Evolutionary conservation across 164 flowering plant species (phyloP).

Genomic region (Vitis rupestris): DNA sequence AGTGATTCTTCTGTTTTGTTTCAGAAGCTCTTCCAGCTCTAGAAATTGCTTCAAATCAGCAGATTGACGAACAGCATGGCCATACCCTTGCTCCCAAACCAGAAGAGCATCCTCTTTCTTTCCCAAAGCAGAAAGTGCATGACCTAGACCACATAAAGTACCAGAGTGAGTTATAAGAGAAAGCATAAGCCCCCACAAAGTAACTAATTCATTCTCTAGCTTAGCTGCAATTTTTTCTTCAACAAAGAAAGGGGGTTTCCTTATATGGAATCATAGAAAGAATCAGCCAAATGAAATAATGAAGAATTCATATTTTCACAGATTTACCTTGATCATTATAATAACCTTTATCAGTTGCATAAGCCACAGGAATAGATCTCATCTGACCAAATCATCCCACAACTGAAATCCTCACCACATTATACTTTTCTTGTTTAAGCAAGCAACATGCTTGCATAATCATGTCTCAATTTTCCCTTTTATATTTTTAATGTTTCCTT

Average conservation of each 20-base stretch:
- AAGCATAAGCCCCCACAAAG: too few species aligned
- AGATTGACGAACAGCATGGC: constrained; percentile 61
- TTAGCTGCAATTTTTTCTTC: neutral
- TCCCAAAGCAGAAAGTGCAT: constrained; percentile 75
- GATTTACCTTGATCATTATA: too few species aligned
- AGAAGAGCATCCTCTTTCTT: constrained; percentile 72
- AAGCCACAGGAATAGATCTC: too few species aligned
- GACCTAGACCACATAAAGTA: constrained; percentile 45
- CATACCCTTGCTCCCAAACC: constrained; percentile 83
- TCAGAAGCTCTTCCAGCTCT: constrained; percentile 86
- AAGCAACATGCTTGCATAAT: too few species aligned
- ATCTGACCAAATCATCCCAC: too few species aligned
- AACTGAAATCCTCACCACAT: too few species aligned
- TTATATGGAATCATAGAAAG: neutral
- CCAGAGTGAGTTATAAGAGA: neutral
- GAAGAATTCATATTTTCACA: neutral
- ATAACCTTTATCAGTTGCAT: too few species aligned
- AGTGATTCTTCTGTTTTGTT: constrained; percentile 25
- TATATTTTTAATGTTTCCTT: too few species aligned
- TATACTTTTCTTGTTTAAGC: too few species aligned
- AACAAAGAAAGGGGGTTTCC: neutral
- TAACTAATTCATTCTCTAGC: neutral
- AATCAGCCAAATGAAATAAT: neutral
- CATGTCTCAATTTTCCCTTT: too few species aligned
- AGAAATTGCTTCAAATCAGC: constrained; percentile 81